Evolutionary conservation across 164 flowering plant species (phyloP), one percentile per base, ranked within the genome.

Genomic region (Berberis thunbergii): DNA sequence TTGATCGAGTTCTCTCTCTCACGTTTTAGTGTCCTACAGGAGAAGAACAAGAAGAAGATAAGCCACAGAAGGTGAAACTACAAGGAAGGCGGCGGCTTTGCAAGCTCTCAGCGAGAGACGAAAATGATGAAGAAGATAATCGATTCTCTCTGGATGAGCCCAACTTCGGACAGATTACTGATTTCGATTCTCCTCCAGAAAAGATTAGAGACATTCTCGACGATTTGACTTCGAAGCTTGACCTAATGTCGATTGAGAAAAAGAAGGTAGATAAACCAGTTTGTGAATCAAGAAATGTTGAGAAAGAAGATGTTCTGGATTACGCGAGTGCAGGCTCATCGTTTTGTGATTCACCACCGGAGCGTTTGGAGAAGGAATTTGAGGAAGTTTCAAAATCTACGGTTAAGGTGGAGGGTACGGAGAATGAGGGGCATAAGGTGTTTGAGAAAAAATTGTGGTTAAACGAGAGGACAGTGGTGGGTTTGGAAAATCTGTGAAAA

Each of bases 141-240:
- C 26, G 26, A 26, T 26, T 26, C 26, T 26, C 26, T 26, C 26
- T 26, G 26, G 26, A 26, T 26, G 26, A 26, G 26, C 26, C 26
- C 26, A 26, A 26, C 26, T 26, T 26, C 26, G 26, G 26, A 26
- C 26, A 26, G 26, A 26, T 26, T 26, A 26, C 26, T 26, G 26
- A 26, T 26, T 26, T 26, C 26, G 26, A 26, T 26, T 26, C 26
- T 26, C 26, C 26, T 26, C 26, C 26, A 26, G 61, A 55, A 45
- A 81, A 67, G 12, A 77, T 91, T 60, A 85, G 86, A 77, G 92
- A 83, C 69, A 82, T 91, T 54, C 77, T 91, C 9, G 79, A 80
- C 62, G 88, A 84, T 44, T 75, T 94, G 64, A 94, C 77, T 67
- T 71, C 89, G 1, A 84, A 69, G 78, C 78, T 95, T 65, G 89